Evolutionary conservation across 2,329 filamentous ascomycete species (phyloP), one percentile per base, ranked within the genome.

Genomic region (Cercospora citrullina): DNA sequence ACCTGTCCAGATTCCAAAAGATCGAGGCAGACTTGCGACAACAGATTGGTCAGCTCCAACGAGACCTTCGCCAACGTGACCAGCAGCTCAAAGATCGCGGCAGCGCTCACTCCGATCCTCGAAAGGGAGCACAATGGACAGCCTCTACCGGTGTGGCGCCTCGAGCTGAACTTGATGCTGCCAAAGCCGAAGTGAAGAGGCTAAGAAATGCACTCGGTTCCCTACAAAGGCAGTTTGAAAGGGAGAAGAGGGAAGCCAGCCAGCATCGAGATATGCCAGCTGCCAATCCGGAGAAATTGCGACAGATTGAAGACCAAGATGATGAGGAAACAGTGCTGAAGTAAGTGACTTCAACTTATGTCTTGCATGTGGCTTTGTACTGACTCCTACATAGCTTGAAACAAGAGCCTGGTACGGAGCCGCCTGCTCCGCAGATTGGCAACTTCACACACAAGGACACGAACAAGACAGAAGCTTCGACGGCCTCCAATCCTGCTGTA

Each of bases 221-320:
- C 23, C 48, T 71, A 2, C 67, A 73, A 62, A 68, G 64, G 59
- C 71, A 72, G 45, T 69, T 71, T 30, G 60, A 68, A 48, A 65
- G 64, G n/a, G 65, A 69, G 65, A 70, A 71, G 66, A 70, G 58
- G 62, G 63, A 60, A 60, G 57, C 48, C 48, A 31, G 63, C 9
- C 58, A 61, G 28, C 28, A 21, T 21, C 61, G 63, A 28, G 45
- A 51, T 8, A 57, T 69, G 26, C 65, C 71, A 21, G 36, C 33
- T 6, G 36, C 61, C 18, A 64, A 65, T 23, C 42, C 55, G 1
- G 61, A 58, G 55, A 72, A 72, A 42, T 21, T 55, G 23, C 66
- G 63, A 16, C 63, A 64, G 16, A 33, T 64, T 6, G 45, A 67
- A 33, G 64, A 67, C 21, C 65, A 70, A 33, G 72, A 74, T 36